phyloP scores from a whole-genome alignment of 2,329 filamentous ascomycete genomes.

The Apiospora saccharicola region DNA sequence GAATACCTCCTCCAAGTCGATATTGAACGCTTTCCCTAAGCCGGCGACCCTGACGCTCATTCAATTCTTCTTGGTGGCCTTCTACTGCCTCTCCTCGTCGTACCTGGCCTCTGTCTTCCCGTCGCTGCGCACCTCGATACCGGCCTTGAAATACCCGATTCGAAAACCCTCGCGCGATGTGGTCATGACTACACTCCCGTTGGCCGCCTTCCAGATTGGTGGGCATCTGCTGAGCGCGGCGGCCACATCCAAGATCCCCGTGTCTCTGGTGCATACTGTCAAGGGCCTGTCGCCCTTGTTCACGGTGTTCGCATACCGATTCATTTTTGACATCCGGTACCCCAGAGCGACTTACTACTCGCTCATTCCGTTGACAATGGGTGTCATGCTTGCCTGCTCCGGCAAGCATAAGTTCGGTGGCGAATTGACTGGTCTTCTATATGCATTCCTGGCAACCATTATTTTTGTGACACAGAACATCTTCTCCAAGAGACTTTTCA shows the following conservation, averaged over 20 bases:
- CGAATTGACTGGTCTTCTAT: slow-evolving; percentile 88
- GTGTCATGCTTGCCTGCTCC: slow-evolving; percentile 96
- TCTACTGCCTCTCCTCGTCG: slow-evolving; percentile 83
- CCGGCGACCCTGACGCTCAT: slow-evolving; percentile 90
- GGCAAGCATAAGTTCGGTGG: slow-evolving; percentile 79
- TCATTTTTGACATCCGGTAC: slow-evolving; percentile 89
- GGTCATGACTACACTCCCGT: slow-evolving; percentile 84
- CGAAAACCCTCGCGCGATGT: slow-evolving; percentile 82
- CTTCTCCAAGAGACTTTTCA: slow-evolving; percentile 97
- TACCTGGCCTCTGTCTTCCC: slow-evolving; percentile 79
- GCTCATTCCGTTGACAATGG: slow-evolving; percentile 86
- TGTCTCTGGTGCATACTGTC: slow-evolving; percentile 97
- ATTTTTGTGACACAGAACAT: slow-evolving; percentile 99
- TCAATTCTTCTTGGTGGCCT: slow-evolving; percentile 92
- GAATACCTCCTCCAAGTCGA: slow-evolving; percentile 97
- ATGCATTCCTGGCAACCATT: slow-evolving; percentile 87
- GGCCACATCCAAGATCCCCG: slow-evolving; percentile 92
- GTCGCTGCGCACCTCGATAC: slow-evolving; percentile 71
- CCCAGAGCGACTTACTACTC: slow-evolving; percentile 87
- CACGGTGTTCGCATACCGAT: slow-evolving; percentile 90
- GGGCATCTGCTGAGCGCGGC: slow-evolving; percentile 94
- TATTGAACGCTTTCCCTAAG: slow-evolving; percentile 88
- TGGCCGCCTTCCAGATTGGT: slow-evolving; percentile 91
- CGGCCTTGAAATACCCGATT: slow-evolving; percentile 84
- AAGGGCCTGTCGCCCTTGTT: slow-evolving; percentile 96